Conservation (phyloP, 1,139 yeast species). For the Debaryomyces sp. region DNA sequence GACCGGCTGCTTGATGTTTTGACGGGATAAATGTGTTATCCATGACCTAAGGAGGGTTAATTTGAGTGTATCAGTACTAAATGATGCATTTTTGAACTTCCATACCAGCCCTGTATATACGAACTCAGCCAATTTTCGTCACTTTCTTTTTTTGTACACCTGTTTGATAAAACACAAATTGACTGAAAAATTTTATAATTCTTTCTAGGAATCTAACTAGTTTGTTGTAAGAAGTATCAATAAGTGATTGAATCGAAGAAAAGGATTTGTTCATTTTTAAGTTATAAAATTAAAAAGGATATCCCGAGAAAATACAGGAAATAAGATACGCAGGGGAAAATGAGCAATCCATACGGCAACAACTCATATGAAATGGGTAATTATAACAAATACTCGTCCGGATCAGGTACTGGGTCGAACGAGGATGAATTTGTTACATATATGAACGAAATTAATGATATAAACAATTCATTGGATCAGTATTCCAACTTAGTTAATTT, state of each 20-base stretch:
- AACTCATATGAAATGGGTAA: conserved; percentile 39
- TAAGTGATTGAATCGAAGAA: not conserved
- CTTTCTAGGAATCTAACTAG: not conserved
- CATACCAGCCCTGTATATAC: conserved; percentile 5
- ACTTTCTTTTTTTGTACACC: conserved; percentile 5
- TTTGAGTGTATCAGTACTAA: not conserved
- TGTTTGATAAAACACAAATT: conserved; percentile 5
- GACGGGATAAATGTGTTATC: conserved; percentile 17
- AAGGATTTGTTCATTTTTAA: not conserved
- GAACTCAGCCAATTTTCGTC: conserved; percentile 9
- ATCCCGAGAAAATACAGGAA: not conserved
- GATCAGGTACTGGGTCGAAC: conserved; percentile 19
- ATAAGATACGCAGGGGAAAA: conserved; percentile 11
- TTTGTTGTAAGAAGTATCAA: not conserved
- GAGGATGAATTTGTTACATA: conserved; percentile 70
- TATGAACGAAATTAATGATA: conserved; percentile 81
- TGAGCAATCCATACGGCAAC: conserved; percentile 33
- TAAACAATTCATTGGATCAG: conserved; percentile 79
- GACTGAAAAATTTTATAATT: conserved; percentile 1
- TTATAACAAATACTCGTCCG: conserved; percentile 29
- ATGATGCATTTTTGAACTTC: not conserved
- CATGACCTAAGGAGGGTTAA: not conserved
- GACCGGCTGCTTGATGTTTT: conserved; percentile 81
- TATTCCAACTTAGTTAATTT: conserved; percentile 77
- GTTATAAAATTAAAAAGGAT: not conserved